Conservation (phyloP, 78 protist genomes). For the Dictyostelium brefeldianum region DNA sequence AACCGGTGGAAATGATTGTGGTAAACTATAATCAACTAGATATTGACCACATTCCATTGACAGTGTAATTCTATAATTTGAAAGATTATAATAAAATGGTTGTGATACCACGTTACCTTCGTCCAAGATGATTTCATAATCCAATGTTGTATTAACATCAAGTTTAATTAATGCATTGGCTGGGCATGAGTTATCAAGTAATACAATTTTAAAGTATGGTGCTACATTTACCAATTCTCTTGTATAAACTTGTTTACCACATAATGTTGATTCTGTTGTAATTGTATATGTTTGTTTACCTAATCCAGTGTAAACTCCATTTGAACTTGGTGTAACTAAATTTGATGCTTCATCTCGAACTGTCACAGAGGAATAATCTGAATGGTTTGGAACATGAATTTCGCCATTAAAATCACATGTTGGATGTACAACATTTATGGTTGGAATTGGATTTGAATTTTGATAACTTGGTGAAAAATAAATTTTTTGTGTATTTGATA, state of each 20-base stretch:
- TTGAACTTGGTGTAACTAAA: not conserved
- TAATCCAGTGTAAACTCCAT: not conserved
- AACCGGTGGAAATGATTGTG: not conserved
- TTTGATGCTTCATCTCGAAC: not conserved
- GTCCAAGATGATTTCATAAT: not conserved
- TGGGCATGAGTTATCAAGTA: not conserved
- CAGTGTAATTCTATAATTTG: not conserved
- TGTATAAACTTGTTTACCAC: not conserved
- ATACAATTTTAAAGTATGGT: not conserved
- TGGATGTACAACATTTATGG: not conserved
- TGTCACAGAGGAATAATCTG: not conserved
- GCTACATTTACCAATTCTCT: not conserved
- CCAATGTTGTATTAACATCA: not conserved
- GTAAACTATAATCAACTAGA: not conserved
- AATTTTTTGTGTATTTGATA: too few species aligned
- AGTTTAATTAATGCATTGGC: not conserved
- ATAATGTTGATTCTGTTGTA: not conserved
- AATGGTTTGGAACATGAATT: not conserved
- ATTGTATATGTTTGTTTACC: not conserved
- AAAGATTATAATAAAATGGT: not conserved
- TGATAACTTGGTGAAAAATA: not conserved
- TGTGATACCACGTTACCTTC: not conserved
- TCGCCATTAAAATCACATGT: not conserved
- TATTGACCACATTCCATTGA: not conserved
- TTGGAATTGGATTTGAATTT: not conserved